A percentile compares a stretch with the other conserved stretches of the same genome.
Conservation (phyloP, 2,329 filamentous ascomycete species). For the Clarireedia hainanense region DNA sequence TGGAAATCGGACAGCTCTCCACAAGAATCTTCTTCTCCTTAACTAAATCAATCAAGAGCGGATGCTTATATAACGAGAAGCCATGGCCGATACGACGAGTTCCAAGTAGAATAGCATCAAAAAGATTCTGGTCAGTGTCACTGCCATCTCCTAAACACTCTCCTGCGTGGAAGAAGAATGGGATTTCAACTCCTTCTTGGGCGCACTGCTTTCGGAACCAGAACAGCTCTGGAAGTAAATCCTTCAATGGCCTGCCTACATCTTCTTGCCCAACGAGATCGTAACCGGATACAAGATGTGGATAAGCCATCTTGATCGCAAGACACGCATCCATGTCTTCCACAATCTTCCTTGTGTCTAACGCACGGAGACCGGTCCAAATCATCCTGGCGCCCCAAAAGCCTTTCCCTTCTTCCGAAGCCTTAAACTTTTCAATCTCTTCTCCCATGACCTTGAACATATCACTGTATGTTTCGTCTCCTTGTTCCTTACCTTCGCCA, state of each 20-base stretch:
- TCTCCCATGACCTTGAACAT: constrained; percentile 70
- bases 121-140: constrained; percentile 71
- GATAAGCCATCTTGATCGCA: constrained; percentile 68
- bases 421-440: constrained; percentile 69
- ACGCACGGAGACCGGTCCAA: constrained; percentile 67
- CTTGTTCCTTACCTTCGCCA: constrained; percentile 52
- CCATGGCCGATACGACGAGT: constrained; percentile 85
- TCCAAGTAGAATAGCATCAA: constrained; percentile 80
- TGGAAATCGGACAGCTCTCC: constrained; percentile 85
- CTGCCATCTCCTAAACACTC: constrained; percentile 77
- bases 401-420: constrained; percentile 56
- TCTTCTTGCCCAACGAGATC: constrained; percentile 89
- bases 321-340: constrained; percentile 86
- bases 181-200: constrained; percentile 70
- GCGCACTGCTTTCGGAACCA: constrained; percentile 88
- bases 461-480: constrained; percentile 59
- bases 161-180: constrained; percentile 90
- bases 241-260: constrained; percentile 62
- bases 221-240: constrained; percentile 77
- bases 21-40: constrained; percentile 82
- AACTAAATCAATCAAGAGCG: constrained; percentile 78
- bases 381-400: constrained; percentile 86
- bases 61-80: constrained; percentile 86
- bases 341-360: constrained; percentile 57
- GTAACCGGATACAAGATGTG: constrained; percentile 75